These are phyloP conservation scores for Lathyrus aphaca DNA, from an alignment of 306 rosid species.

Conservation along the genomic window DNA sequence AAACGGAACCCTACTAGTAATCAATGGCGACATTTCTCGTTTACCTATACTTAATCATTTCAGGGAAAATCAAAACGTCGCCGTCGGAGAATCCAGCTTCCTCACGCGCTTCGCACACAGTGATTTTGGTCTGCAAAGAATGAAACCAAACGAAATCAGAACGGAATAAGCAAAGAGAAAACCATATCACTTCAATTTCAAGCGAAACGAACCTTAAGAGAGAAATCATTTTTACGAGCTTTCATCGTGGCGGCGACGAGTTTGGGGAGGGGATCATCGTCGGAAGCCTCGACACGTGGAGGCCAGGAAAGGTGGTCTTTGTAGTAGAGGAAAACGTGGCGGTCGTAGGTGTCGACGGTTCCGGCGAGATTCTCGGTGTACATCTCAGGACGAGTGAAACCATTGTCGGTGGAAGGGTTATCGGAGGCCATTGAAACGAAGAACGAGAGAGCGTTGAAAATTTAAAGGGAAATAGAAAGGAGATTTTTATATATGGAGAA, in stretches of 20 bases:
- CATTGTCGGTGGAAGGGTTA: constrained; percentile 45
- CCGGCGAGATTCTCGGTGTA: constrained; percentile 59
- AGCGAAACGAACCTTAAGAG: constrained; percentile 50
- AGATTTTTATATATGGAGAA: no score
- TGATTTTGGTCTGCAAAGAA: constrained; percentile 47
- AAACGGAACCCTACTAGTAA: not conserved
- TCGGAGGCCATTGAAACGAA: constrained; percentile 46
- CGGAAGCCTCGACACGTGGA: constrained; percentile 65
- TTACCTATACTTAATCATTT: constrained; percentile 78
- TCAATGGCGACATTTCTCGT: not conserved
- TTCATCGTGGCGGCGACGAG: constrained; percentile 54
- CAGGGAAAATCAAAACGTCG: constrained; percentile 78
- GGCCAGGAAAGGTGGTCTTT: constrained; percentile 69
- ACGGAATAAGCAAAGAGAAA: not conserved
- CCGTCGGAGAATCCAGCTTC: constrained; percentile 68
- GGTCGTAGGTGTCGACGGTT: constrained; percentile 74
- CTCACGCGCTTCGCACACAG: constrained; percentile 66
- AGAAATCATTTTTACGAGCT: constrained; percentile 55
- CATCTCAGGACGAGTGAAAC: constrained; percentile 83
- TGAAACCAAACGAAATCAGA: constrained; percentile 6
- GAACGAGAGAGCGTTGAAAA: not conserved
- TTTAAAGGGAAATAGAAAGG: not conserved
- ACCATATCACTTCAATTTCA: no score
- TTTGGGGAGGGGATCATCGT: constrained; percentile 69
- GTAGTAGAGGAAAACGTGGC: constrained; percentile 86